A percentile compares a stretch with the other conserved stretches of the same genome.
Evolutionary conservation across 306 rosid genomes (phyloP).

Genomic region (Lagenaria siceraria): DNA sequence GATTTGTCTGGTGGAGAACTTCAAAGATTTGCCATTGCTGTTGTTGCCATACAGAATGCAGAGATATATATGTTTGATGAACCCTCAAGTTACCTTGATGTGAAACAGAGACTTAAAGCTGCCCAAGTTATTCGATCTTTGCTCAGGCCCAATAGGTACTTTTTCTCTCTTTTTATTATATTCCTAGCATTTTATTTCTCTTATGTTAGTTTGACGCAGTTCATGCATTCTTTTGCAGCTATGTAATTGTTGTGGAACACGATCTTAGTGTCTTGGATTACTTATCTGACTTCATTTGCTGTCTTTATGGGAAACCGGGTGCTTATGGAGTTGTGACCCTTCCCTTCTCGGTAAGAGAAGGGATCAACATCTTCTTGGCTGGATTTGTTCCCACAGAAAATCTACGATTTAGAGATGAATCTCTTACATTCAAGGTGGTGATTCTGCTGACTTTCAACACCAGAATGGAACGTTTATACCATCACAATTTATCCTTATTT

Average conservation of each 20-base stretch:
- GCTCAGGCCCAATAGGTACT: slow-evolving; percentile 83
- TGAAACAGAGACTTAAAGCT: slow-evolving; percentile 92
- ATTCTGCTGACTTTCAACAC: not conserved
- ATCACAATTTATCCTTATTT: not conserved
- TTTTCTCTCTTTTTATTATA: not conserved
- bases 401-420: slow-evolving; percentile 82
- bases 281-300: slow-evolving; percentile 96
- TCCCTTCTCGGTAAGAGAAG: slow-evolving; percentile 99
- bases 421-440: slow-evolving; percentile 82
- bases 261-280: slow-evolving; percentile 98
- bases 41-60: slow-evolving; percentile 87
- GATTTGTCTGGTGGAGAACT: slow-evolving; percentile 99
- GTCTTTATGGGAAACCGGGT: slow-evolving; percentile 96
- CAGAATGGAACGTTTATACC: slow-evolving; percentile 3
- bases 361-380: slow-evolving; percentile 94
- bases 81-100: slow-evolving; percentile 97
- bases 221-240: slow-evolving; percentile 41
- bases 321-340: slow-evolving; percentile 98
- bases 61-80: slow-evolving; percentile 98
- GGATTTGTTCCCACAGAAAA: slow-evolving; percentile 99
- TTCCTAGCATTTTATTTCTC: not conserved
- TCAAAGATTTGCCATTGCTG: slow-evolving; percentile 97
- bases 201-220: not conserved
- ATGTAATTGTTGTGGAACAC: slow-evolving; percentile 97
- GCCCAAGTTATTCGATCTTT: slow-evolving; percentile 87